phyloP scores from a whole-genome alignment of 2,329 filamentous ascomycete genomes.

The Neofusicoccum umdonicola region DNA sequence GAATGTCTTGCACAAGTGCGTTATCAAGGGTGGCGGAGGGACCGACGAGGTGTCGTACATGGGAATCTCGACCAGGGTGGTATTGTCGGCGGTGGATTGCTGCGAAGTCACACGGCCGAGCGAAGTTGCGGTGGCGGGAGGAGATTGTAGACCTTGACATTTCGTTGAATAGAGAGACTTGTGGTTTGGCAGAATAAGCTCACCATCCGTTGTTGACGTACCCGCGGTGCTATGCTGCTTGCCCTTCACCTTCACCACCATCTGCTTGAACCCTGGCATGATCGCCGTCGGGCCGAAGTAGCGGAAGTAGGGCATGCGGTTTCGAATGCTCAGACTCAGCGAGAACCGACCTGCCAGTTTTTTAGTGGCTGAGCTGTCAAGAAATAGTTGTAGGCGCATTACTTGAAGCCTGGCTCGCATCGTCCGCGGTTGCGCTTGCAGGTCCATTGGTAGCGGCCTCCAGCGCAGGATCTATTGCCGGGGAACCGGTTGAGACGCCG shows the following conservation, averaged over 20 bases:
- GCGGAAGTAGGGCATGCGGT: constrained; percentile 81
- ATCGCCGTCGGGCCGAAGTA: constrained; percentile 92
- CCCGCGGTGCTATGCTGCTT: constrained; percentile 58
- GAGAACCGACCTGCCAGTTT: constrained; percentile 17
- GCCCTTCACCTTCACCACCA: constrained; percentile 76
- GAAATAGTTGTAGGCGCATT: constrained; percentile 25
- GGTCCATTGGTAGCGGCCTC: background rate
- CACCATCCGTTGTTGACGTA: constrained; percentile 52
- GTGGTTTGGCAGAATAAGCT: background rate
- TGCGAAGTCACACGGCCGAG: constrained; percentile 19
- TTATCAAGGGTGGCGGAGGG: constrained; percentile 72
- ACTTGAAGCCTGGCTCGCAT: constrained; percentile 31
- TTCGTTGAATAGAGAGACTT: constrained; percentile 15
- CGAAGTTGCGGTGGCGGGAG: constrained; percentile 17
- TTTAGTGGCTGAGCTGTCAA: constrained; percentile 25
- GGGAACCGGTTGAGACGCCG: background rate
- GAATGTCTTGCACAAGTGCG: constrained; percentile 74
- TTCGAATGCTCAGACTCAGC: constrained; percentile 49
- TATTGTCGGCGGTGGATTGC: constrained; percentile 35
- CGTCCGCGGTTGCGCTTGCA: constrained; percentile 28
- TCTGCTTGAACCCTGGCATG: constrained; percentile 87
- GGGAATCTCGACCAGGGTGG: constrained; percentile 52
- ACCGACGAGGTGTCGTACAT: constrained; percentile 73
- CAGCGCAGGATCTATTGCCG: constrained; percentile 5
- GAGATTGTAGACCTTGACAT: constrained; percentile 30